Base-by-base conservation (phyloP, 306 rosid genomes). In the Malus sylvestris region DNA sequence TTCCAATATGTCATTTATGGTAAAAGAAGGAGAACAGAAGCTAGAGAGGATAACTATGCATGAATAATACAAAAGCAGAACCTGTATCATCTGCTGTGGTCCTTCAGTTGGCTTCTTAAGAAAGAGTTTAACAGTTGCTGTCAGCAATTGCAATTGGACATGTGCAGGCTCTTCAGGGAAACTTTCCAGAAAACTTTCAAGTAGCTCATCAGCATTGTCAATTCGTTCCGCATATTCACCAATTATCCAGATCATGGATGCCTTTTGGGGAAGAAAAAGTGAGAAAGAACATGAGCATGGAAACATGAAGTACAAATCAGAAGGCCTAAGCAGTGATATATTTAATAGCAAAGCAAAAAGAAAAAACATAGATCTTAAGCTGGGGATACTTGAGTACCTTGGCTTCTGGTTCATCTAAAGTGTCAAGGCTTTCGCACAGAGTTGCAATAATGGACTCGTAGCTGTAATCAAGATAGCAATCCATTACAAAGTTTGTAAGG, bases 21-120 rank as follows among this genome's bases (percentile, higher is more conserved):
- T 4, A 42, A 45, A 72, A 35, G 53, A 79, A 42, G 44, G 19
- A 27, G 42, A 40, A 46, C 12, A 20, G 18, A 76, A 79, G 51
- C 32, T 19, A 20, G 30, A 68, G 79, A 63, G 49, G 73, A 68
- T 74, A 30, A 63, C 22, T 27, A 2, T 53, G 70, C 20, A 55
- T 68, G 20, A 38, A 62, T 16, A 71, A 19, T 72, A 80, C 72
- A 29, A 65, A 80, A 68, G 64, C 61, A 55, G 71, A 71, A 96
- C 99, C 99, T 96, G 99, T 80, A 96, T 96, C 99, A 96, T 96
- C 77, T 96, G 99, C 85, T 96, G 99, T 14, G 99, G 99, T 51
- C 96, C 97, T 86, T 96, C 97, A 51, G 99, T 96, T 68, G 99
- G 99, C 88, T 96, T 96, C 88, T 96, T 96, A 75, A 96, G 99